Percentiles rank a stretch among this genome's conserved stretches.
These are phyloP conservation scores for Zygnema circumcarinatum DNA, from an alignment of 139 green algal genomes.

Conservation along the genomic window DNA sequence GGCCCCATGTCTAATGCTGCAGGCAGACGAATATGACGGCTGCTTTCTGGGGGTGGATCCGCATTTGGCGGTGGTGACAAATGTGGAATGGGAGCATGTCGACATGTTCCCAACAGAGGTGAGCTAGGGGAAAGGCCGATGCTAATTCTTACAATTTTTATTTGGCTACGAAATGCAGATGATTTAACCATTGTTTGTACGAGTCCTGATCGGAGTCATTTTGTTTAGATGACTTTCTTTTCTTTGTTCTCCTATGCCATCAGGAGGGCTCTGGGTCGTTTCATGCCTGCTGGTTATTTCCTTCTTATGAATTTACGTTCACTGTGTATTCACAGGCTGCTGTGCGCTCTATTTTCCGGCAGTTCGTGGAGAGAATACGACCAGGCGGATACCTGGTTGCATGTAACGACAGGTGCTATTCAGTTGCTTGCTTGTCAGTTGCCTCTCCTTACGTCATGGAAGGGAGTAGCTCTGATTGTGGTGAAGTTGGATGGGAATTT, in stretches of 20 bases:
- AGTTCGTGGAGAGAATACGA: conserved; percentile 31
- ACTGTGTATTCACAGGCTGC: conserved; percentile 10
- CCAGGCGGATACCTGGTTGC: conserved; percentile 41
- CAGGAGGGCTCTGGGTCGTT: too few species aligned
- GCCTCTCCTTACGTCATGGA: too few species aligned
- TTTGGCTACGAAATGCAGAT: not conserved
- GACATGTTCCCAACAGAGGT: conserved; percentile 64
- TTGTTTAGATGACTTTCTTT: not conserved
- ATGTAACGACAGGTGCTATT: conserved; percentile 44
- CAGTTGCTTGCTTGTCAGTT: too few species aligned
- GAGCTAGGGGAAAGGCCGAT: not conserved
- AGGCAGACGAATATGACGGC: conserved; percentile 63
- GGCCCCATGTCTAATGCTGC: too few species aligned
- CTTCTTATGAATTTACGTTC: too few species aligned
- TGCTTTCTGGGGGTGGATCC: conserved; percentile 52
- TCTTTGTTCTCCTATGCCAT: too few species aligned
- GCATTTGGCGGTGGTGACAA: conserved; percentile 61
- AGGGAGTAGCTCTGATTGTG: too few species aligned
- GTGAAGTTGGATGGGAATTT: too few species aligned
- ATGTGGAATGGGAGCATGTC: conserved; percentile 69
- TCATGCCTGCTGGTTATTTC: too few species aligned
- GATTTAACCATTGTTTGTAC: not conserved
- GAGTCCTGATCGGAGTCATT: not conserved
- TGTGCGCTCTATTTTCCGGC: conserved; percentile 15
- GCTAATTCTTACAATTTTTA: not conserved